These are phyloP conservation scores for Gossypium davidsonii DNA, from an alignment of 441 rosid species.

Conservation along the genomic window DNA sequence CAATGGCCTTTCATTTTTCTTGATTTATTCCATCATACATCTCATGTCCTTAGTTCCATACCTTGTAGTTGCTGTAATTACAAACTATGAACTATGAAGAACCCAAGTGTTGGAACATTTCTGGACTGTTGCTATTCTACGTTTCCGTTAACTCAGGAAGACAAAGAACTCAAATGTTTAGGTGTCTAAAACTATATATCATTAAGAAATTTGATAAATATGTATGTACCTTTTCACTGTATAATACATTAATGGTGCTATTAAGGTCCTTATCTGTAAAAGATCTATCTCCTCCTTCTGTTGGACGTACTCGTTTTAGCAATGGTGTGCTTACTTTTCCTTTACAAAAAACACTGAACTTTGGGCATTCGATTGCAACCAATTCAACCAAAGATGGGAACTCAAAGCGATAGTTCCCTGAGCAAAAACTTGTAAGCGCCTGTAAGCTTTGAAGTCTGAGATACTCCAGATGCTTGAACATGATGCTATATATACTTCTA, in stretches of 20 bases:
- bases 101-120: neutral
- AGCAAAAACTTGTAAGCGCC: neutral
- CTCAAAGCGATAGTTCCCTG: neutral
- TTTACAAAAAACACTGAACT: neutral
- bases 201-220: neutral
- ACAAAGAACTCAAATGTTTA: neutral
- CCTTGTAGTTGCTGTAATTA: neutral
- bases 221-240: neutral
- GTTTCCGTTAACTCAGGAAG: neutral
- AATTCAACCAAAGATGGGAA: slow-evolving; percentile 4
- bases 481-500: neutral
- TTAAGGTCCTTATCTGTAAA: neutral
- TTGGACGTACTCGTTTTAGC: neutral
- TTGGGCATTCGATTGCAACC: neutral
- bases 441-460: slow-evolving; percentile 5
- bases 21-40: neutral
- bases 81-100: neutral
- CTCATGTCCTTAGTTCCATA: neutral
- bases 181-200: neutral
- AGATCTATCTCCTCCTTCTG: neutral
- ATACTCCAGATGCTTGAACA: slow-evolving; percentile 3
- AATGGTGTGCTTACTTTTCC: neutral
- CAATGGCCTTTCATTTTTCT: neutral
- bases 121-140: neutral
- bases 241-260: neutral